Base-by-base conservation (phyloP, 2,329 filamentous ascomycete species). In the Penicillium sp. region DNA sequence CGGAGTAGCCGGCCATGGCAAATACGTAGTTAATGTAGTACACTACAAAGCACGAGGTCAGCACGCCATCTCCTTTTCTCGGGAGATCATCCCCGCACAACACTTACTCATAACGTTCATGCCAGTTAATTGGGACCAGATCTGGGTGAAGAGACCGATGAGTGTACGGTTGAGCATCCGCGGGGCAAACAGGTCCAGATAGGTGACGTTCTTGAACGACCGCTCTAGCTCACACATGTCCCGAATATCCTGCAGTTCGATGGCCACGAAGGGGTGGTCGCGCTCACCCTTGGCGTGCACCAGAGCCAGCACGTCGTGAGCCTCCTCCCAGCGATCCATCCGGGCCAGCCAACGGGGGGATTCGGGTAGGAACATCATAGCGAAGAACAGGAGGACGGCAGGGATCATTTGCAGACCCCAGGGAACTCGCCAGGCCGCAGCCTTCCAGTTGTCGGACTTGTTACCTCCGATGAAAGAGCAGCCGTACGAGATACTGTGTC, bases 161-260 rank as follows among this genome's bases (percentile, higher is more conserved):
- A 85, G 77, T 4, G 85, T 87, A 25, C 87, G 81, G 71, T 89
- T 87, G 66, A 88, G 76, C 81, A 88, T 89, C 25, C 76, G 74
- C 1, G 88, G 87, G 60, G 80, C 81, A 69, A 92, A 79, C 1
- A 92, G 79, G 66, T 91, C 87, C 4, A 84, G 61, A 65, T 87
- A 89, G 13, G 81, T 83, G 22, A 88, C 86, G 55, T 89, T 79
- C 4, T 82, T 74, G 65, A 89, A 87, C n/a, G 78, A 74, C 13
- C 82, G 79, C 69, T 92, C 88, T 55, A 91, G 85, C 41, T 88
- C 84, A 60, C 86, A 80, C 64, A 83, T 85, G 39, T 86, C 82
- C 57, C 83, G 81, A 46, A 92, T 92, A 57, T 91, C 87, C 14
- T 81, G 73, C 63, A 87, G 75, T 67, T 92, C 88, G 36, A 75